Percentiles rank a stretch among this genome's conserved stretches.
phyloP scores from a whole-genome alignment of 208 protist genomes.

The Trichomonas vaginalis region DNA sequence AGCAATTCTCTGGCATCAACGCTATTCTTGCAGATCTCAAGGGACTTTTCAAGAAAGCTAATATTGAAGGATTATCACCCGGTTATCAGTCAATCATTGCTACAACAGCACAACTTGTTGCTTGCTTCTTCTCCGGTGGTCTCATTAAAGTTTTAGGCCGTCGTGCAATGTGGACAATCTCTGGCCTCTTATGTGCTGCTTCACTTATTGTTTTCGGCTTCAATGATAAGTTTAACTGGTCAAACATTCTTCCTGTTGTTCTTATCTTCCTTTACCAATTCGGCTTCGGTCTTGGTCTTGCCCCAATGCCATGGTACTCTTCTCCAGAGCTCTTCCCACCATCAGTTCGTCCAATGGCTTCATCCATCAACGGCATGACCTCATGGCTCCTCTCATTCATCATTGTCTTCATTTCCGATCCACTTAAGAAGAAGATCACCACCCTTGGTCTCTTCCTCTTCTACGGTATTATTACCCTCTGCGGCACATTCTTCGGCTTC shows the following conservation, averaged over 20 bases:
- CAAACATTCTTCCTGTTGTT: not conserved
- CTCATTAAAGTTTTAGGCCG: not conserved
- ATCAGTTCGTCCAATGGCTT: not conserved
- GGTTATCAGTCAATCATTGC: not conserved
- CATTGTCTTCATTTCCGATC: not conserved
- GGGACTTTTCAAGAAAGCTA: not conserved
- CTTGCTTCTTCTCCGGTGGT: not conserved
- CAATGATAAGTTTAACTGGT: not conserved
- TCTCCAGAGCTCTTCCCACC: not conserved
- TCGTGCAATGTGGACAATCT: not conserved
- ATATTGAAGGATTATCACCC: not conserved
- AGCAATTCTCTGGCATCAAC: constrained; percentile 12
- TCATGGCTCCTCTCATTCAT: not conserved
- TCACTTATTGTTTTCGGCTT: not conserved
- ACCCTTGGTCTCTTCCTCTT: not conserved
- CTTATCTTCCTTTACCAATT: not conserved
- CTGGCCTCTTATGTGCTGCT: not conserved
- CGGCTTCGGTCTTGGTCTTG: not conserved
- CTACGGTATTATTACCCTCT: not conserved
- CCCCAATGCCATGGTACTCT: not conserved
- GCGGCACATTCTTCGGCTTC: not conserved
- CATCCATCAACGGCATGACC: not conserved
- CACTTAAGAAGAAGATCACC: not conserved
- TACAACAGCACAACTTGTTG: not conserved
- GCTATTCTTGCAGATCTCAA: not conserved